Evolutionary conservation across 139 green algal genomes (phyloP).

Genomic region (Protoeuglena noctilucae): DNA sequence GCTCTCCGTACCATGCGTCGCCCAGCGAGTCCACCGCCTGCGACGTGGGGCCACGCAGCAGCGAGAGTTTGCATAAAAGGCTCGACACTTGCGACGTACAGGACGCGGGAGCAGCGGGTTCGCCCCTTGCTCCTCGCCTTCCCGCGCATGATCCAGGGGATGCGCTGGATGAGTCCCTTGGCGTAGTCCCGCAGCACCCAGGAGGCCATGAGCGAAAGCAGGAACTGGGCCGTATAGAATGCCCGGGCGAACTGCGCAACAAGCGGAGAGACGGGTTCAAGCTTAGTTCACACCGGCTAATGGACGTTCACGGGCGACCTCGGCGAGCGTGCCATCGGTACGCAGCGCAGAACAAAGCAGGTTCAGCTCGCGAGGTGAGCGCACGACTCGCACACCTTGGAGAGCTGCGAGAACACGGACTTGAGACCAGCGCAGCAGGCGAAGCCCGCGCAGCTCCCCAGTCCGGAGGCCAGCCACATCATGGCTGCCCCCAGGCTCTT

Average conservation of each 20-base stretch:
- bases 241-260: no score
- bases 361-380: no score
- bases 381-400: background rate
- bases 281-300: no score
- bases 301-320: no score
- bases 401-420: background rate
- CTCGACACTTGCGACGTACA: background rate
- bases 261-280: no score
- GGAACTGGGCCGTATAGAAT: constrained; percentile 81
- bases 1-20: constrained; percentile 79
- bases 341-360: no score
- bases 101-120: constrained; percentile 6
- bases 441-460: background rate
- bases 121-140: constrained; percentile 14
- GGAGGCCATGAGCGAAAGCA: constrained; percentile 59
- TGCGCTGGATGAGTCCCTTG: constrained; percentile 72
- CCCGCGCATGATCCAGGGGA: constrained; percentile 49
- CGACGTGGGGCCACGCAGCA: constrained; percentile 3
- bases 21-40: constrained; percentile 19
- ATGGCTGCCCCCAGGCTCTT: no score
- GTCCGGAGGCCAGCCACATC: no score
- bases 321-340: no score
- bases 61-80: background rate
- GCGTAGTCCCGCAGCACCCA: constrained; percentile 88
- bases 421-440: background rate